phyloP scores from a whole-genome alignment of 345 rosid species.

The Gossypium raimondii region DNA sequence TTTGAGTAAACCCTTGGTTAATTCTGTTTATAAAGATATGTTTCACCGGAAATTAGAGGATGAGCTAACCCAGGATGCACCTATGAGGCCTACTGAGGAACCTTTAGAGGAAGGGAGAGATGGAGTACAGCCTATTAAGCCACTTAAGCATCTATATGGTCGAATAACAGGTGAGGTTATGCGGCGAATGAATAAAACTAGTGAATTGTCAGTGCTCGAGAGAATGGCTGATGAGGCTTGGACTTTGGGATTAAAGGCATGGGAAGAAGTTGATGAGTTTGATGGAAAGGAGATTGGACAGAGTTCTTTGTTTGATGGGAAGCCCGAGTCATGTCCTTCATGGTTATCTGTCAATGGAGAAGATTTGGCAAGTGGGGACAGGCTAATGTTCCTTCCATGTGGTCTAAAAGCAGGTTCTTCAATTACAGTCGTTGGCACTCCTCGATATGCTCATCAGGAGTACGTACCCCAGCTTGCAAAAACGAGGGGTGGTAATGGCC shows the following conservation, averaged over 20 bases:
- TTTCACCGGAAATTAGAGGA: slow-evolving; percentile 68
- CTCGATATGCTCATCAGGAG: slow-evolving; percentile 79
- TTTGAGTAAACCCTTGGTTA: slow-evolving; percentile 44
- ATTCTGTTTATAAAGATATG: slow-evolving; percentile 62
- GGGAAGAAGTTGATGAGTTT: slow-evolving; percentile 72
- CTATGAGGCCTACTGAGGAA: slow-evolving; percentile 52
- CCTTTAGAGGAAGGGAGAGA: slow-evolving; percentile 37
- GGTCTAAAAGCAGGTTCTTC: slow-evolving; percentile 96
- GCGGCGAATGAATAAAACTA: slow-evolving; percentile 66
- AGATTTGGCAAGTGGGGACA: slow-evolving; percentile 56
- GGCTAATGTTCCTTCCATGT: slow-evolving; percentile 86
- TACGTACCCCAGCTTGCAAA: slow-evolving; percentile 70
- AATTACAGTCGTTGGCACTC: slow-evolving; percentile 86
- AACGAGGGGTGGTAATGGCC: slow-evolving; percentile 41
- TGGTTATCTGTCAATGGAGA: slow-evolving; percentile 74
- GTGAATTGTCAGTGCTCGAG: slow-evolving; percentile 56
- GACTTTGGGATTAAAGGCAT: slow-evolving; percentile 84
- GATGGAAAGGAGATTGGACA: slow-evolving; percentile 37
- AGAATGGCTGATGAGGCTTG: slow-evolving; percentile 94
- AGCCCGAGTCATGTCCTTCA: slow-evolving; percentile 66
- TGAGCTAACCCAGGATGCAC: slow-evolving; percentile 44
- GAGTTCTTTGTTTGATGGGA: slow-evolving; percentile 38
- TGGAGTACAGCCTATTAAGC: slow-evolving; percentile 39
- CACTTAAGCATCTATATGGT: slow-evolving; percentile 59
- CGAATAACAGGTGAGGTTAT: slow-evolving; percentile 69